Evolutionary conservation across 176 grass and related monocot species (phyloP).

Genomic region (Typha latifolia): DNA sequence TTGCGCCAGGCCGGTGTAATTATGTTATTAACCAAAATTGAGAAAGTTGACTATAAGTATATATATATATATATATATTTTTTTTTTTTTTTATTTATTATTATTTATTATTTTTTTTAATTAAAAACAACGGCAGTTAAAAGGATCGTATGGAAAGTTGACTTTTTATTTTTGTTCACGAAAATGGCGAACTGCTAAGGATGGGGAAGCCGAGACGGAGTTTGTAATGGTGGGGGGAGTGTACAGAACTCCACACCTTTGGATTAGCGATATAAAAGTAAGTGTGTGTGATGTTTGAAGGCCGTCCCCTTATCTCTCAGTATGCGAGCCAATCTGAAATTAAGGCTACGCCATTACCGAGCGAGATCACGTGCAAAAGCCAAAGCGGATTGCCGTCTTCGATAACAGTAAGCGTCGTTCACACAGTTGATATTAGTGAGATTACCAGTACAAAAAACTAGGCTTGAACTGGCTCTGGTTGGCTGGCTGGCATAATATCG

Average conservation of each 20-base stretch:
- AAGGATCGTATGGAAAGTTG: constrained; percentile 3
- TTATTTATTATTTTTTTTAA: too few species aligned
- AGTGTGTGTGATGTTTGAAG: background rate
- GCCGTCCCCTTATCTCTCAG: background rate
- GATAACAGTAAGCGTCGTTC: background rate
- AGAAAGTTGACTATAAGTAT: constrained; percentile 1
- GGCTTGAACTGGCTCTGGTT: too few species aligned
- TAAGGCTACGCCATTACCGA: constrained; percentile 3
- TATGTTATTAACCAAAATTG: too few species aligned
- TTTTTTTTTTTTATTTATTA: too few species aligned
- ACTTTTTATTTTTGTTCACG: background rate
- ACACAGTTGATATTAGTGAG: background rate
- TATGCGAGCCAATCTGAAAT: constrained; percentile 7
- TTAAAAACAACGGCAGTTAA: too few species aligned
- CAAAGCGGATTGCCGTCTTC: background rate
- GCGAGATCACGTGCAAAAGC: constrained; percentile 14
- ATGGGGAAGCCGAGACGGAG: background rate
- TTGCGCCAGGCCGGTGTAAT: too few species aligned
- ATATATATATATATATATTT: too few species aligned
- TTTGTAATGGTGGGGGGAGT: background rate
- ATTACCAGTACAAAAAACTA: too few species aligned
- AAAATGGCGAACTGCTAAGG: background rate
- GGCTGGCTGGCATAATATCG: background rate
- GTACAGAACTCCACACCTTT: background rate
- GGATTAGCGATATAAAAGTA: background rate